Base-by-base conservation (phyloP, 139 green algal genomes). In the Chlamydomonas asymmetrica region DNA sequence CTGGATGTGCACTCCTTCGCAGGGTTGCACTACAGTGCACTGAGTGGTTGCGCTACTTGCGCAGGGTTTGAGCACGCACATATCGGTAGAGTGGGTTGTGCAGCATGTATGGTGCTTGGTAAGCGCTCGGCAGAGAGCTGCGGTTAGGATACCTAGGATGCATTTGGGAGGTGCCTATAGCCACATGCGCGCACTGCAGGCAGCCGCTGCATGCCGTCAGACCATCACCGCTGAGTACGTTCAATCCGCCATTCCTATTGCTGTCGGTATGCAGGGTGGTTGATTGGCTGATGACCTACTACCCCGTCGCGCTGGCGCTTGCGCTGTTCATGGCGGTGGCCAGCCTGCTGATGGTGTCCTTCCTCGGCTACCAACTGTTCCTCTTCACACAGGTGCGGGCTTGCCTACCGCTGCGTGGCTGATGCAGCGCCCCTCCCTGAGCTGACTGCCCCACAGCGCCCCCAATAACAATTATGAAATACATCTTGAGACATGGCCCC, bases 341-440 rank as follows among this genome's bases (percentile, higher is more conserved):
- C 10, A 65, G 59, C 0, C 43, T 87, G 22, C 78, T 91, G 37
- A 59, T 89, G 59, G 2, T 66, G 6, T 13, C 31, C 25, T 91
- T 91, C 64, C 50, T 89, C 27, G 37, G n/a, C 31, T 91, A 89
- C 71, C 86, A 91, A 37, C 31, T 81, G 1, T 85, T 77, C 56
- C 62, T 86, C 4, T 65, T 91, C 0, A 59, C 40, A 2, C 75
- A 75, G 65, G 75, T 75, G 31, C n/a, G n/a, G n/a, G n/a, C n/a
- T n/a, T n/a, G n/a, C n/a, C n/a, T n/a, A n/a, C n/a, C n/a, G n/a
- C n/a, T n/a, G n/a, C n/a, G n/a, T n/a, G n/a, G n/a, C n/a, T n/a
- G n/a, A n/a, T n/a, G n/a, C n/a, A n/a, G n/a, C n/a, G n/a, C n/a
- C n/a, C n/a, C n/a, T n/a, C n/a, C n/a, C n/a, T n/a, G n/a, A n/a